phyloP scores from a whole-genome alignment of 164 flowering plant species.

The Brasenia schreberi region DNA sequence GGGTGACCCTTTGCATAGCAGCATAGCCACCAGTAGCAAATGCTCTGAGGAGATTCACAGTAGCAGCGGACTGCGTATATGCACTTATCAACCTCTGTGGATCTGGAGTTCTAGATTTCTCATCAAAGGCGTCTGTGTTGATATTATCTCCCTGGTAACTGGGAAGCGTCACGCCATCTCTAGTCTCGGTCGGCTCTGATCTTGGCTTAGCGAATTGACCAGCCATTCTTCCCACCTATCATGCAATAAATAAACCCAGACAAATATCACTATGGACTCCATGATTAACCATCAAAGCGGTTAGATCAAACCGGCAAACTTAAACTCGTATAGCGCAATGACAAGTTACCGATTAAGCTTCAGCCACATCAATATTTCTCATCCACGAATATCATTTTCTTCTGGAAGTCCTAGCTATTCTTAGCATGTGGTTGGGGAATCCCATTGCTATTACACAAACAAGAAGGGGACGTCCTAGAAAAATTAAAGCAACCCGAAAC shows the following conservation, averaged over 20 bases:
- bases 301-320: too few species aligned
- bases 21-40: slow-evolving; percentile 49
- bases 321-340: too few species aligned
- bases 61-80: slow-evolving; percentile 36
- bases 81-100: slow-evolving; percentile 40
- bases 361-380: too few species aligned
- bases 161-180: slow-evolving; percentile 36
- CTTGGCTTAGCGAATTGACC: slow-evolving; percentile 51
- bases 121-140: slow-evolving; percentile 31
- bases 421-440: too few species aligned
- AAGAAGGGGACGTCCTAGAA: too few species aligned
- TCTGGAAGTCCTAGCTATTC: too few species aligned
- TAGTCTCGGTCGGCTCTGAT: slow-evolving; percentile 33
- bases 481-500: too few species aligned
- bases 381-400: too few species aligned
- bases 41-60: slow-evolving; percentile 41
- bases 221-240: slow-evolving; percentile 41
- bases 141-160: slow-evolving; percentile 42
- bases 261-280: too few species aligned
- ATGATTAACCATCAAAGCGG: too few species aligned
- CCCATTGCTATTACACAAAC: too few species aligned
- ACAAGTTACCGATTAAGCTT: too few species aligned
- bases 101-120: slow-evolving; percentile 34
- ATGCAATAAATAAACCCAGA: neutral
- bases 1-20: slow-evolving; percentile 29